phyloP scores from a whole-genome alignment of 2,329 filamentous ascomycete genomes.

The Aspergillus arachidicola region DNA sequence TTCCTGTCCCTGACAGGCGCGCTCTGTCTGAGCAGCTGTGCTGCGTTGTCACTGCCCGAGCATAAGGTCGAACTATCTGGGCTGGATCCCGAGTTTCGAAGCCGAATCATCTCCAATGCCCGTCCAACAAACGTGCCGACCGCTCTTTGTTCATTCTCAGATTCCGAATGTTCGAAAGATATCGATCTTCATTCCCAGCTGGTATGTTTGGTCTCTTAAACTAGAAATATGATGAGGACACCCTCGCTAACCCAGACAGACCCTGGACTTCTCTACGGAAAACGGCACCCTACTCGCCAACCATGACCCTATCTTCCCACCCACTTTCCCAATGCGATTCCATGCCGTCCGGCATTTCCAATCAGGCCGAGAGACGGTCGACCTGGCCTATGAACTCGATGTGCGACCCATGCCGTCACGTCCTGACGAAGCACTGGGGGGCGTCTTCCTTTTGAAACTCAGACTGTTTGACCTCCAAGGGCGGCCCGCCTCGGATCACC shows the following conservation, averaged over 20 bases:
- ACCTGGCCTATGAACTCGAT: conserved; percentile 28
- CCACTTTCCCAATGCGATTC: conserved; percentile 29
- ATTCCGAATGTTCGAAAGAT: conserved; percentile 15
- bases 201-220: conserved; percentile 3
- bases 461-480: conserved; percentile 29
- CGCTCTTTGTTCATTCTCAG: conserved; percentile 20
- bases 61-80: neutral
- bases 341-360: conserved; percentile 26
- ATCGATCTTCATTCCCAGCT: conserved; percentile 14
- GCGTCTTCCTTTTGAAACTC: conserved; percentile 27
- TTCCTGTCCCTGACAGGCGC: conserved; percentile 15
- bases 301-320: conserved; percentile 31
- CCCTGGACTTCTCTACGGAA: conserved; percentile 30
- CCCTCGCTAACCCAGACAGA: conserved; percentile 20
- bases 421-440: conserved; percentile 16
- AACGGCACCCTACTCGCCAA: conserved; percentile 34
- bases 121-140: conserved; percentile 20
- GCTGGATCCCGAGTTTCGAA: neutral
- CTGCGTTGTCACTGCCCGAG: conserved; percentile 8
- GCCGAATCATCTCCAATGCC: conserved; percentile 1
- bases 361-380: conserved; percentile 15
- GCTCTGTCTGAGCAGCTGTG: conserved; percentile 15
- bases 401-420: conserved; percentile 24
- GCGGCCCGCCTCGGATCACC: conserved; percentile 27
- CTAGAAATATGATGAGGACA: neutral